Evolutionary conservation across 176 grass and related monocot genomes (phyloP), one percentile per base, ranked within the genome.

Genomic region (Aegilops longissima): DNA sequence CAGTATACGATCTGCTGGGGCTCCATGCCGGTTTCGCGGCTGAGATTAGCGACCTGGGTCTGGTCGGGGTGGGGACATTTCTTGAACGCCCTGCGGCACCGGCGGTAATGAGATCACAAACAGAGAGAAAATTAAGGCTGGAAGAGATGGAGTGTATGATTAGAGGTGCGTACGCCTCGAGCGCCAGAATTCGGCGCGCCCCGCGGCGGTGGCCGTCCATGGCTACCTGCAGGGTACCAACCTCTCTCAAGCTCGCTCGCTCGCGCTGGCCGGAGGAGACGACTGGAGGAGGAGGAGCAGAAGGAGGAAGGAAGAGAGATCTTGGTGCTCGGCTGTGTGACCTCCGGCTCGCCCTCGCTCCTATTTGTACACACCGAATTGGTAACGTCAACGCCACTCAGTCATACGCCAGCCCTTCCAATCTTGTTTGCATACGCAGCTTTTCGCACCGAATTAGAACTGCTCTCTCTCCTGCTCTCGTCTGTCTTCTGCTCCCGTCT

Each of bases 191-290:
- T 92, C 94, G 92, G 76, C 90, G 81, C 21, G 92, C 92, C 29
- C 89, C 93, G 89, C 96, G 90, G 76, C 94, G 92, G 85, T 97
- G 94, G 90, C 96, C 96, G 80, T 94, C 97, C 97, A 96, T 99
- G 64, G 73, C 30, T 34, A 17, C 49, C 49, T 49, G 45, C 45
- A 49, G 45, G 44, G 45, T 49, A 49, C 12, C 45, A 49, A 49
- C 45, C 4, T 52, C 47, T 51, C 49, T 52, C 49, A 45, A 45
- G 42, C 18, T 14, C 82, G n/a, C 61, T 21, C 35, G 49, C 14
- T 52, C 14, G 1, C 49, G 31, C 78, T 12, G 20, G 20, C 8
- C 45, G n/a, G 42, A 49, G 42, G 23, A 66, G 47, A 54, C 0
- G 49, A 52, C 49, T 8, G 56, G 61, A 75, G 39, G 20, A 51